A percentile compares a stretch with the other conserved stretches of the same genome.
phyloP scores from a whole-genome alignment of 2,329 filamentous ascomycete genomes.

The Byssochlamys sp. region DNA sequence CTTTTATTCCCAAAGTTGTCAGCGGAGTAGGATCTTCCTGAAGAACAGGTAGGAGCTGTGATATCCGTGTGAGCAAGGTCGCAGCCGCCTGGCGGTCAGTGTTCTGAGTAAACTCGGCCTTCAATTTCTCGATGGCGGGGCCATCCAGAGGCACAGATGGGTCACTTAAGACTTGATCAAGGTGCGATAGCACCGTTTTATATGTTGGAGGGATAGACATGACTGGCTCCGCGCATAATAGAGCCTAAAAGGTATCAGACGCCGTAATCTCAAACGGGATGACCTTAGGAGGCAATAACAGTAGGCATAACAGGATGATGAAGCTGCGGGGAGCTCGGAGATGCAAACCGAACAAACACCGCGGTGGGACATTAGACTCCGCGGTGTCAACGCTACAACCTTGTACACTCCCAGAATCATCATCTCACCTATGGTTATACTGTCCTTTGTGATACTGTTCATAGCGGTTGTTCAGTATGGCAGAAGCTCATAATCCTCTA shows the following conservation, averaged over 20 bases:
- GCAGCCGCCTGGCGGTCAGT: slow-evolving; percentile 29
- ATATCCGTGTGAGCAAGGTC: slow-evolving; percentile 37
- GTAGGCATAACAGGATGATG: not conserved
- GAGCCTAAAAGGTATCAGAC: not conserved
- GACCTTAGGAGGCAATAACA: not conserved
- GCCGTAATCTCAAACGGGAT: not conserved
- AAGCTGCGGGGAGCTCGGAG: slow-evolving; percentile 6
- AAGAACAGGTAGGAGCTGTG: slow-evolving; percentile 42
- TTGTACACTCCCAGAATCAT: not conserved
- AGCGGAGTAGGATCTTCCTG: slow-evolving; percentile 51
- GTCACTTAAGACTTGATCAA: slow-evolving; percentile 36
- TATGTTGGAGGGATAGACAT: slow-evolving; percentile 30
- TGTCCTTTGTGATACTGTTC: not conserved
- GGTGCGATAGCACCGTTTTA: slow-evolving; percentile 30
- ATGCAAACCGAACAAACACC: slow-evolving; percentile 24
- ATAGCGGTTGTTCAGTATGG: slow-evolving; percentile 36
- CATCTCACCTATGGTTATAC: not conserved
- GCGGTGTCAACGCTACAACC: slow-evolving; percentile 1
- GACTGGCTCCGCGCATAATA: not conserved
- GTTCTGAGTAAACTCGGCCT: slow-evolving; percentile 32
- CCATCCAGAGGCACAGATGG: slow-evolving; percentile 39
- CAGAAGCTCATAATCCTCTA: slow-evolving; percentile 45
- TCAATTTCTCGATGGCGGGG: slow-evolving; percentile 42
- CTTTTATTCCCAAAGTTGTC: slow-evolving; percentile 43
- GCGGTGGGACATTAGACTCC: slow-evolving; percentile 10